These are phyloP conservation scores for Starmerella riodocensis DNA, from an alignment of 805 yeast genomes.

Conservation along the genomic window DNA sequence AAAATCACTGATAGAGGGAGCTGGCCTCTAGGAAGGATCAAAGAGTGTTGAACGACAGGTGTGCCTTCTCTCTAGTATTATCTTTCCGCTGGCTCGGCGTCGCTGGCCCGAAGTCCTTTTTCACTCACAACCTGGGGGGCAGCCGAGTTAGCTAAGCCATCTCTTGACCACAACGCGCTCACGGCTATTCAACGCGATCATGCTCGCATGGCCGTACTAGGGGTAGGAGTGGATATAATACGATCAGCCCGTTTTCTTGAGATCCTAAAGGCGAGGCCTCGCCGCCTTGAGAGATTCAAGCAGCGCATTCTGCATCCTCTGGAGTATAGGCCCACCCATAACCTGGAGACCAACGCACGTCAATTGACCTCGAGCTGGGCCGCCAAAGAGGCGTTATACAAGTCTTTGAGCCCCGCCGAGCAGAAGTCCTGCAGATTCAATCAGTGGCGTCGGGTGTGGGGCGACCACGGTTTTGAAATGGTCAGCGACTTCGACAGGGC, in stretches of 20 bases:
- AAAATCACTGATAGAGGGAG: too few species aligned
- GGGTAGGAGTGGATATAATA: conserved; percentile 49
- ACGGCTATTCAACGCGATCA: too few species aligned
- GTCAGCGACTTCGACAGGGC: conserved; percentile 16
- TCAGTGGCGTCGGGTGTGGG: conserved; percentile 30
- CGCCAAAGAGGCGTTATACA: conserved; percentile 59
- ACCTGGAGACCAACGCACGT: conserved; percentile 11
- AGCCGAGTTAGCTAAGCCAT: too few species aligned
- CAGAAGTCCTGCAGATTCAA: conserved; percentile 45
- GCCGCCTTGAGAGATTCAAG: conserved; percentile 32
- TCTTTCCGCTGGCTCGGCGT: too few species aligned
- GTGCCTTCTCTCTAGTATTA: too few species aligned
- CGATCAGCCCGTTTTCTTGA: conserved; percentile 34
- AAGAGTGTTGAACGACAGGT: too few species aligned
- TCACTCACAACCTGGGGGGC: too few species aligned
- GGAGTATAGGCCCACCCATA: conserved; percentile 24
- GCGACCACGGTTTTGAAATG: conserved; percentile 15
- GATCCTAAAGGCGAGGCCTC: conserved; percentile 30
- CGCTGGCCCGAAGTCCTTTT: too few species aligned
- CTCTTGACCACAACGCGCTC: too few species aligned
- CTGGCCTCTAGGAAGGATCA: too few species aligned
- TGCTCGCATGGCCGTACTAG: conserved; percentile 26
- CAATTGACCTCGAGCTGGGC: conserved; percentile 56
- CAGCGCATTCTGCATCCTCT: conserved; percentile 39
- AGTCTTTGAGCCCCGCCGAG: conserved; percentile 37